Evolutionary conservation across 768 basidiomycete species (phyloP), one percentile per base, ranked within the genome.

Genomic region (Boletellus ananiceps): DNA sequence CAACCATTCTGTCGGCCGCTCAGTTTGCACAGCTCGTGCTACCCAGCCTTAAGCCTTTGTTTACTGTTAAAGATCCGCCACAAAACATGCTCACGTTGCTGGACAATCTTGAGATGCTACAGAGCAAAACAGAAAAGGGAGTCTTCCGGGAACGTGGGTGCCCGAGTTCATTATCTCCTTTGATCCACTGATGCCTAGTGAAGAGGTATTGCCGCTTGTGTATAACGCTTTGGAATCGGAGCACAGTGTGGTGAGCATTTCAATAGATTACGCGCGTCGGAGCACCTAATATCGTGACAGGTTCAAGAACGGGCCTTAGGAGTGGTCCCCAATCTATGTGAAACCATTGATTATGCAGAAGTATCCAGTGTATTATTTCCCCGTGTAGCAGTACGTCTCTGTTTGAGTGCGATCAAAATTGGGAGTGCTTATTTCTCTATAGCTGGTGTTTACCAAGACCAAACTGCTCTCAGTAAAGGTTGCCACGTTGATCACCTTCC

Each of bases 221-320:
- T 99, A 99, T 65, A 90, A 91, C 63, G 93, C 96, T 1, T 74
- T 99, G 42, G 96, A 97, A 54, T 89, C 90, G n/a, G 96, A 98
- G 43, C 93, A 96, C 70, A 80, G 87, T 1, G 69, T 84, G 46
- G 88, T 90, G 59, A 53, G 77, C 59, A 37, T 52, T 2, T 32
- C 34, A 14, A 8, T 38, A 19, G 34, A 40, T 50, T 40, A 37
- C 40, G 23, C 40, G 25, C 40, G 27, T 18, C 23, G 27, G 34
- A 39, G 37, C 36, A 38, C 43, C 23, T 44, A 35, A 57, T 44
- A 41, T 55, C 46, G 18, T 40, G n/a, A 15, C 36, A 90, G 87
- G 88, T 98, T 11, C 92, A 96, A 76, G 95, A 98, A 68, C 82
- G 84, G 52, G 95, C 91, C 4, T 70, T 99, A 37, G 83, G 82